Base-by-base conservation (phyloP, 257 asterid species). In the Ophiorrhiza pumila region DNA sequence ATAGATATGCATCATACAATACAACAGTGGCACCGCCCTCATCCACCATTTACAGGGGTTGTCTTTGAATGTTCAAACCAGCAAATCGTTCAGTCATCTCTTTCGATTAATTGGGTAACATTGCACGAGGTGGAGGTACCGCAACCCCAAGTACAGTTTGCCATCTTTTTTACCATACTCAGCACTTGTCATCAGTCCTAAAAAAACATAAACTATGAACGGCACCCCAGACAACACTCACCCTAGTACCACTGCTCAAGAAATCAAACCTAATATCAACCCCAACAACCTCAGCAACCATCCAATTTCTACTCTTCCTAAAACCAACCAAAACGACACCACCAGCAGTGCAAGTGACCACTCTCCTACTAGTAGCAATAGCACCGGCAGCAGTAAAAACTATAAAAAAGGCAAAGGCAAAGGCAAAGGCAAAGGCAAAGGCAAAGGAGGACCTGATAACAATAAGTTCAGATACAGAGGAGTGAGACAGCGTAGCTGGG, bases 401-500 rank as follows among this genome's bases (percentile, higher is more conserved):
- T 82, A 83, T 0, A 90, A 81, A 57, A 4, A 15, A 50, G 91
- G 88, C 3, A 87, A 86, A 55, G 98, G 56, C 55, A 31, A 68
- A 29, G 55, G 20, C 43, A 43, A 27, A 42, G 81, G 59, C 43
- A 81, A 77, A 13, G 83, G 82, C 0, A 92, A 83, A 59, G 91
- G 88, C 4, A 88, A 88, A 60, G 98, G 98, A 8, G 98, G 98
- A 1, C 98, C 98, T 1, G 97, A 93, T 49, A 93, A 93, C 71
- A 73, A 72, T 76, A 91, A 89, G 84, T 93, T 93, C 77, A 78
- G 87, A 4, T 93, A 85, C 45, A 53, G 97, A 0, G 98, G 98
- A 0, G 97, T 93, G 9, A 76, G 98, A 32, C 98, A 93, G 73
- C 90, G 98, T 4, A 93, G 98, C 80, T 93, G 97, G 98, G 98